Conservation (phyloP, 441 rosid genomes). For the Euphorbia neoarborescens region DNA sequence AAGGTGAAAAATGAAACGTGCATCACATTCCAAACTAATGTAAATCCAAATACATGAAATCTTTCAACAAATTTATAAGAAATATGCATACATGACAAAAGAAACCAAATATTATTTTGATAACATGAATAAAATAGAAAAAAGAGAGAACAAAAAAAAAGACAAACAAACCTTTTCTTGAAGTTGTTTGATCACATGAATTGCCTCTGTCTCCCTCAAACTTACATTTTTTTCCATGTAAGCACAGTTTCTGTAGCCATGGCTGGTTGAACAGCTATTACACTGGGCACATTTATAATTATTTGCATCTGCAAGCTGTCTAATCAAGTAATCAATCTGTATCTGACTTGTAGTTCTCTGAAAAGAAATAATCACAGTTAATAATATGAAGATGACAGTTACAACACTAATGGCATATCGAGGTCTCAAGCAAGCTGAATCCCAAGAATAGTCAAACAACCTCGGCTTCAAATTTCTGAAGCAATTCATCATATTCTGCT, state of each 20-base stretch:
- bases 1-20: slow-evolving; percentile 15
- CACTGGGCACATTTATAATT: slow-evolving; percentile 21
- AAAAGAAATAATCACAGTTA: not conserved
- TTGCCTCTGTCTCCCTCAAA: slow-evolving; percentile 54
- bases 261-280: slow-evolving; percentile 22
- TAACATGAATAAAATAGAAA: no score
- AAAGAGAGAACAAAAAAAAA: no score
- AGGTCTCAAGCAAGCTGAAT: slow-evolving; percentile 15
- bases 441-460: slow-evolving; percentile 31
- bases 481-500: slow-evolving; percentile 61
- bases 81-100: slow-evolving; percentile 6
- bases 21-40: not conserved
- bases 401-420: not conserved
- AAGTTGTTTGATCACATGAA: slow-evolving; percentile 69
- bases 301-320: slow-evolving; percentile 42
- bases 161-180: slow-evolving; percentile 78
- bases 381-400: not conserved
- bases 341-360: slow-evolving; percentile 57
- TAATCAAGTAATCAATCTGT: slow-evolving; percentile 57
- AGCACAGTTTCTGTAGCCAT: slow-evolving; percentile 21
- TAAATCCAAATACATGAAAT: not conserved
- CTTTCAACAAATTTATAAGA: not conserved
- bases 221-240: slow-evolving; percentile 32
- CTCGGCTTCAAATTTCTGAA: slow-evolving; percentile 57
- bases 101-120: not conserved